Base-by-base conservation (phyloP, 148 eudicot species). In the Dianthus caryophyllus region DNA sequence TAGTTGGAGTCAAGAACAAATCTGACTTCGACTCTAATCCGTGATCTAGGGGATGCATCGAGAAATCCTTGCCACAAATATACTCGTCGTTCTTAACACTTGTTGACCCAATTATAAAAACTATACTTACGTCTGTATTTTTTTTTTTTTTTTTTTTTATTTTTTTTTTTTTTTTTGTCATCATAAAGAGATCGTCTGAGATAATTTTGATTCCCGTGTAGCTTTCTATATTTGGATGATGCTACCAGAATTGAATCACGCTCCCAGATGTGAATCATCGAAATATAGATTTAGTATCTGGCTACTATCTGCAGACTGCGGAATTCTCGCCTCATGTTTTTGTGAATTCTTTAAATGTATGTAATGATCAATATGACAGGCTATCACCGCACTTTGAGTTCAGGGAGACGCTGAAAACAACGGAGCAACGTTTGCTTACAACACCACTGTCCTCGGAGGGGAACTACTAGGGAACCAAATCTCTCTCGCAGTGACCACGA, bases 341-440 rank as follows among this genome's bases (percentile, higher is more conserved):
- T 11, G n/a, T 6, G 30, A 29, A 46, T 56, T 73, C 58, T 80
- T 65, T n/a, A 79, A n/a, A 33, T 73, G 53, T 72, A 33, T 73
- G 53, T 72, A 65, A 74, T 77, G 68, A 74, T 73, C 57, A 66
- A 73, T 81, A 76, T 88, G 91, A 91, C 84, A 83, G 90, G 75
- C 66, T 74, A 48, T 79, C 68, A 65, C 81, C 80, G 48, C 67
- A 53, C 67, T 77, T 65, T 87, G 82, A 81, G 78, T 89, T 76
- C 87, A 92, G 98, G 98, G 95, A 65, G 96, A 93, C 76, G 94
- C 98, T 30, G 98, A 93, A 77, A 84, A 80, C 76, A 73, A 76
- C 70, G 95, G 98, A 61, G 80, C 88, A 48, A 87, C 82, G 38
- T 79, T 93, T 71, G 84, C 91, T 6, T 93, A 87, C 83, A 87